Conservation (phyloP, 2,329 filamentous ascomycete species). For the Monilinia fructicola region DNA sequence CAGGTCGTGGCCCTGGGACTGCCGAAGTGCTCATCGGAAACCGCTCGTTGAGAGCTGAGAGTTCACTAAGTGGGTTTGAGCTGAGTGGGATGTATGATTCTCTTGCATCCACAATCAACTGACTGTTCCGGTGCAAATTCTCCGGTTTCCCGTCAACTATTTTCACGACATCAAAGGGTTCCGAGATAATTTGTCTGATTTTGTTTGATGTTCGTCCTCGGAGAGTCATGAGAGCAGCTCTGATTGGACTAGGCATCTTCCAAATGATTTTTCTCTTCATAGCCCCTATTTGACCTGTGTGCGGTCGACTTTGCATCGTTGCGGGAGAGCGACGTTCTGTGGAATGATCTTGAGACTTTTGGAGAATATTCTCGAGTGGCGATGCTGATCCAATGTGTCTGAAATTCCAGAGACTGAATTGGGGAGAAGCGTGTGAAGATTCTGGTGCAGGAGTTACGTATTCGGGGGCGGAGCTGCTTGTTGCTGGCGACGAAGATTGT, state of each 20-base stretch:
- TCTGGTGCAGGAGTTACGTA: neutral
- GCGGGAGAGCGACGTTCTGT: neutral
- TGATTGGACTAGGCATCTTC: neutral
- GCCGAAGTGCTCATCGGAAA: neutral
- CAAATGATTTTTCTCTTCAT: constrained; percentile 9
- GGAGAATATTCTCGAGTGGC: neutral
- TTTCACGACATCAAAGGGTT: neutral
- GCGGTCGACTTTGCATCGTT: neutral
- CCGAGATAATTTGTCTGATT: neutral
- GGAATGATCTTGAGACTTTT: neutral
- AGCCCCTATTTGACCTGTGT: neutral
- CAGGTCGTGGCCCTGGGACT: neutral
- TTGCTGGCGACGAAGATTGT: neutral
- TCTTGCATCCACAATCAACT: neutral
- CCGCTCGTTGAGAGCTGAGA: neutral
- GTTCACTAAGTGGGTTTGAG: neutral
- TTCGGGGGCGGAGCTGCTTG: neutral
- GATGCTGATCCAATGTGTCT: neutral
- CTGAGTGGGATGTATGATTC: neutral
- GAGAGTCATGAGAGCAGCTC: neutral
- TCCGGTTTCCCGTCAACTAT: neutral
- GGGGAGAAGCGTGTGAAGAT: neutral
- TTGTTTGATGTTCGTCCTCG: neutral
- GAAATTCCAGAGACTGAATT: neutral
- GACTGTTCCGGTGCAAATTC: no score